Conservation (phyloP, 83 land plant species). For the Diphasiastrum complanatum region DNA sequence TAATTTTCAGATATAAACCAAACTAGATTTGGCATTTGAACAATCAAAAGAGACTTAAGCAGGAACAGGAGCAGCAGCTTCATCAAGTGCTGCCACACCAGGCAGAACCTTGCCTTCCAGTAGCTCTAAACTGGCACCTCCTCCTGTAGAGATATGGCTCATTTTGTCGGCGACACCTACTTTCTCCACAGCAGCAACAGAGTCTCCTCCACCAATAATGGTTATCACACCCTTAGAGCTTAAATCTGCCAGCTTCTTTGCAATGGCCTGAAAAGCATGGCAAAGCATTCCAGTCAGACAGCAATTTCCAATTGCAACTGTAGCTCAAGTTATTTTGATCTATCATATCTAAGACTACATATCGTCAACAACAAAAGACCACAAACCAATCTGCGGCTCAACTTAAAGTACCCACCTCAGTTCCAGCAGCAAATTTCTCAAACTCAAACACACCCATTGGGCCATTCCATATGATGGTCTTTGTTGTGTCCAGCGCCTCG, state of each 20-base stretch:
- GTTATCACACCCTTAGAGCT: conserved; percentile 70
- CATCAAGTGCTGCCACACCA: conserved; percentile 79
- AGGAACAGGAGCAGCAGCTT: too few relatives aligned
- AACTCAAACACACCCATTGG: conserved; percentile 93
- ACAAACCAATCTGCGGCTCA: conserved; percentile 4
- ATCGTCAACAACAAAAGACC: not conserved
- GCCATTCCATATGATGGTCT: conserved; percentile 83
- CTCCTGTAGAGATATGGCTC: conserved; percentile 95
- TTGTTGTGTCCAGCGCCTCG: conserved; percentile 60
- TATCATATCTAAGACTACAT: not conserved
- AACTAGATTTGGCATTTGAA: too few relatives aligned
- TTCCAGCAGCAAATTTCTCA: conserved; percentile 70
- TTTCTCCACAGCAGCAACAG: conserved; percentile 78
- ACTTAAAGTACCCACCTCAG: conserved; percentile 43
- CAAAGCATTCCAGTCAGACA: not conserved
- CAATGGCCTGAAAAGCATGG: conserved; percentile 40
- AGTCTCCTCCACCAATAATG: conserved; percentile 84
- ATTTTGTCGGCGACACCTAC: conserved; percentile 72
- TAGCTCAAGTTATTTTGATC: not conserved
- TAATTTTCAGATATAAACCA: too few relatives aligned
- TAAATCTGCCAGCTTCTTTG: conserved; percentile 73
- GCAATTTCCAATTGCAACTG: not conserved
- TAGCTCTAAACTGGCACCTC: conserved; percentile 85
- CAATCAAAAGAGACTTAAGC: too few relatives aligned
- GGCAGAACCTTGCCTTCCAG: conserved; percentile 80